Conservation (phyloP, 2,329 filamentous ascomycete species). For the Alternaria arborescens region DNA sequence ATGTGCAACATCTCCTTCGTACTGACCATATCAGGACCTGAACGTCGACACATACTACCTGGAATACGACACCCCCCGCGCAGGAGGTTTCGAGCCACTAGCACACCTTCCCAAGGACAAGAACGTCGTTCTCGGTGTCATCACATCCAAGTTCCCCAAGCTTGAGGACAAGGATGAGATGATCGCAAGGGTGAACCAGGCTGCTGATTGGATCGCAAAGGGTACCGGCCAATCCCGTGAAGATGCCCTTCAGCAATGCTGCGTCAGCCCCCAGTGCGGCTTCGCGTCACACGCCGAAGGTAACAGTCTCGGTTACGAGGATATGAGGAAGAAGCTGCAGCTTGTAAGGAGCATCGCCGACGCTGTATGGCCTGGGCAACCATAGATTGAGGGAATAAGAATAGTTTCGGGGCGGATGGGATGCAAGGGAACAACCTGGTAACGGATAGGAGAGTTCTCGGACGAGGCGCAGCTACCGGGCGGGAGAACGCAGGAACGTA, state of each 20-base stretch:
- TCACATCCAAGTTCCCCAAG: conserved; percentile 58
- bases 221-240: conserved; percentile 70
- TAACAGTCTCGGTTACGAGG: conserved; percentile 72
- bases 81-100: conserved; percentile 59
- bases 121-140: conserved; percentile 58
- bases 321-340: conserved; percentile 76
- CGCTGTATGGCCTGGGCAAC: conserved; percentile 71
- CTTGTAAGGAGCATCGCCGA: conserved; percentile 76
- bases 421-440: not conserved
- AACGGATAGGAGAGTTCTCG: conserved; percentile 1
- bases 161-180: conserved; percentile 58
- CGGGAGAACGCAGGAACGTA: not conserved
- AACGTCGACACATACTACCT: conserved; percentile 54
- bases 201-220: conserved; percentile 73
- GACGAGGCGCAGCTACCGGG: not conserved
- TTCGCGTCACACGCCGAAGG: conserved; percentile 75
- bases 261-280: conserved; percentile 49
- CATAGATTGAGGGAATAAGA: conserved; percentile 36
- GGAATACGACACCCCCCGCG: conserved; percentile 58
- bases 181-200: conserved; percentile 56
- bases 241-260: conserved; percentile 72
- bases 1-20: not conserved
- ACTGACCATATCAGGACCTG: conserved; percentile 39
- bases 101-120: conserved; percentile 56
- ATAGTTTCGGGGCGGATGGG: too few relatives aligned